Base-by-base conservation (phyloP, 768 basidiomycete species). In the Strobilomyces confusus region DNA sequence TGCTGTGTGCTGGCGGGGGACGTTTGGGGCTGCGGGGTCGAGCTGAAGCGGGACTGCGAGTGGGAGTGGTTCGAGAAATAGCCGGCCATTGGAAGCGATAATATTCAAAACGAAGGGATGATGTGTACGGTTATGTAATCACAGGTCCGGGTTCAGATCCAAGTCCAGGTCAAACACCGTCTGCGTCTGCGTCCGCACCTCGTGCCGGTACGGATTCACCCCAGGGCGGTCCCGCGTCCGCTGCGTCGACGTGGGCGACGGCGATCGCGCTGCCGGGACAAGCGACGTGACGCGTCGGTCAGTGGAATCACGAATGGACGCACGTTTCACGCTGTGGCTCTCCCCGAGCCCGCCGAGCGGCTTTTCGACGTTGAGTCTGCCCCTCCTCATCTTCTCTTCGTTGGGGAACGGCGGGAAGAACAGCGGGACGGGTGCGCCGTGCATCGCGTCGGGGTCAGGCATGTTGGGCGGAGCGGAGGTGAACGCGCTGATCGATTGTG, bases 401-500 rank as follows among this genome's bases (percentile, higher is more conserved):
- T 91, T 92, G 1, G 91, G 91, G 68, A 92, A 93, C 12, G 92
- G 92, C 34, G 90, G 90, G 73, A 92, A 91, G 77, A 93, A 92
- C 38, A 89, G 65, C 17, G 86, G 87, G 17, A 85, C 84, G 1
- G 87, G 86, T 12, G 83, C 83, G 60, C 87, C 88, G 9, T 86
- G 86, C 47, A 58, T 12, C 36, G 82, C 71, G 23, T 75, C 75
- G 44, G 83, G 77, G 61, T 89, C 88, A 20, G 88, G 88, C 82
- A 91, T 87, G 63, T 89, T 90, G 11, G 91, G 91, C 9, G 91
- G 91, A 11, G 90, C 91, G 32, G 91, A 91, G 6, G 91, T 91
- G 70, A 92, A 93, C 14, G 87, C 81, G 57, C 88, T 87, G 49
- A 93, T 77, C 57, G 86, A 88, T 63, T 91, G 88, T 3, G 91